Evolutionary conservation across 176 grass and related monocot genomes (phyloP).

Genomic region (Lolium multiflorum): DNA sequence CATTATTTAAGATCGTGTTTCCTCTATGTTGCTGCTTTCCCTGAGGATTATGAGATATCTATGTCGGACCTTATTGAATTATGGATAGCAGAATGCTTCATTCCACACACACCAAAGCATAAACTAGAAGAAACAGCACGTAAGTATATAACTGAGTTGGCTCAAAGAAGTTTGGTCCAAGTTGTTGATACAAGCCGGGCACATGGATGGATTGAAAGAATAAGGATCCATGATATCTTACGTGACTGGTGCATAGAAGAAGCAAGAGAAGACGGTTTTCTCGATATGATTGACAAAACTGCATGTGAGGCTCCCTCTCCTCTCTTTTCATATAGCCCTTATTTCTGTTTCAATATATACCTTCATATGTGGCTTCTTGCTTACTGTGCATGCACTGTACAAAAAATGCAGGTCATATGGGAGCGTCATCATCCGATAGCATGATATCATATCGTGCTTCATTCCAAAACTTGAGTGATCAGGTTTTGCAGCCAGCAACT

Average conservation of each 20-base stretch:
- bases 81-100: slow-evolving; percentile 14
- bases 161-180: slow-evolving; percentile 21
- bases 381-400: neutral
- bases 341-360: neutral
- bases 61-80: neutral
- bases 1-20: slow-evolving; percentile 15
- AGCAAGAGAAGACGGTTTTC: slow-evolving; percentile 24
- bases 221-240: slow-evolving; percentile 14
- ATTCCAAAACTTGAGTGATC: slow-evolving; percentile 3
- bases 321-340: neutral
- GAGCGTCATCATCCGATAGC: neutral
- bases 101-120: neutral
- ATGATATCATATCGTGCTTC: neutral
- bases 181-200: neutral
- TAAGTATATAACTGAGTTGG: slow-evolving; percentile 20
- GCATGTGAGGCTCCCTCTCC: neutral
- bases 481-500: neutral
- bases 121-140: neutral
- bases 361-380: neutral
- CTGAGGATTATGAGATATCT: neutral
- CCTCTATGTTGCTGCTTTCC: slow-evolving; percentile 18
- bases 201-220: slow-evolving; percentile 7
- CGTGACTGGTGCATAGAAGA: slow-evolving; percentile 21
- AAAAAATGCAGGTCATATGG: neutral
- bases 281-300: neutral